Base-by-base conservation (phyloP, 2,329 filamentous ascomycete species). In the Lomentospora prolificans region DNA sequence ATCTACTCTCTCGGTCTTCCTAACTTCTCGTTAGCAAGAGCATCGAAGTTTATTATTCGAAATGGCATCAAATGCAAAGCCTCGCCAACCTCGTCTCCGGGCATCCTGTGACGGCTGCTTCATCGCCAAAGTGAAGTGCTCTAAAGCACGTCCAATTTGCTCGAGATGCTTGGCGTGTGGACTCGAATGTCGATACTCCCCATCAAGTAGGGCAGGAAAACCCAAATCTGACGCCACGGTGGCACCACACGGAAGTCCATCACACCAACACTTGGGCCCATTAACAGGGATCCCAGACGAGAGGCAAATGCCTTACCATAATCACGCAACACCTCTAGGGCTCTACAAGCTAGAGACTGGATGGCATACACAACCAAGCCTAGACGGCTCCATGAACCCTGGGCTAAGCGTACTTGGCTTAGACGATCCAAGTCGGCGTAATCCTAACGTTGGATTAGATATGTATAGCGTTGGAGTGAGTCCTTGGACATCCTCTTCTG, bases 51-150 rank as follows among this genome's bases (percentile, higher is more conserved):
- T n/a, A n/a, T n/a, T n/a, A n/a, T n/a, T n/a, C n/a, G 19, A 31
- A n/a, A 48, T 48, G 53, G 25, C 39, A 14, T 55, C 53, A 0
- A 55, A 25, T 25, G n/a, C 53, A 19, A 55, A 55, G 22, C 53
- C 53, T 27, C 68, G 69, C 31, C 69, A 72, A 60, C 70, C 71
- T 51, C 71, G 72, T 50, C 65, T 77, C 28, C 67, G 75, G 57
- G 73, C 72, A 22, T 79, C 77, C 17, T 80, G 77, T 62, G 77
- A 80, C 58, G 75, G 74, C 6, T 80, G 77, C 65, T 79, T 79
- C 63, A 65, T 77, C 19, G 77, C 77, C 58, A 80, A 80, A 62
- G 76, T 80, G 65, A 80, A 79, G 61, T 80, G 77, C 64, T 77
- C 74, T 58, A 80, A 80, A 60, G 68, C 69, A 2, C 67, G 75